Conservation (phyloP, 306 rosid genomes). For the Prunus mira region DNA sequence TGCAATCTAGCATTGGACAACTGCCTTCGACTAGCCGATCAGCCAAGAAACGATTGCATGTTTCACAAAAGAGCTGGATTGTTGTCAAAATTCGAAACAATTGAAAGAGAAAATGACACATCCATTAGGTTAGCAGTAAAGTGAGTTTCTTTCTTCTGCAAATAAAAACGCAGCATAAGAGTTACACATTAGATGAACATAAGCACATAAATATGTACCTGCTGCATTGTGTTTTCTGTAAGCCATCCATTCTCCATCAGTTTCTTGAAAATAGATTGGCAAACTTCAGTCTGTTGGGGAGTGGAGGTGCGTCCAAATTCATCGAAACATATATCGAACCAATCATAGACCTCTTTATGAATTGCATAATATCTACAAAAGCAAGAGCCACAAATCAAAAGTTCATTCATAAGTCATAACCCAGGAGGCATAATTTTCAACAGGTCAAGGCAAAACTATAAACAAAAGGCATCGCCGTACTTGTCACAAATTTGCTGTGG, state of each 20-base stretch:
- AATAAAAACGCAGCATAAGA: no score
- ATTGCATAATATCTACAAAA: constrained; percentile 52
- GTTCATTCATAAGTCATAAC: not conserved
- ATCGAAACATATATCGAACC: constrained; percentile 72
- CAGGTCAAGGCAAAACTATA: not conserved
- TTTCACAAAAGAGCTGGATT: constrained; percentile 65
- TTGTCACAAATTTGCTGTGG: constrained; percentile 75
- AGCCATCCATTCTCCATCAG: constrained; percentile 60
- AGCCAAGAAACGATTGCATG: constrained; percentile 67
- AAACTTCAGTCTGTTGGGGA: constrained; percentile 70
- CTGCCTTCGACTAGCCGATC: constrained; percentile 72
- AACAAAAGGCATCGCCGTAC: constrained; percentile 20
- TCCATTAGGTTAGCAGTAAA: not conserved
- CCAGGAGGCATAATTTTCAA: not conserved
- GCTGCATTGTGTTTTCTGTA: constrained; percentile 62
- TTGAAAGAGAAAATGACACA: not conserved
- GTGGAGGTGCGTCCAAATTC: constrained; percentile 69
- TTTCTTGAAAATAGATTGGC: constrained; percentile 62
- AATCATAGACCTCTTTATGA: constrained; percentile 61
- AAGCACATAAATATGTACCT: constrained; percentile 29
- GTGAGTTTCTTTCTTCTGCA: not conserved
- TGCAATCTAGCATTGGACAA: constrained; percentile 56
- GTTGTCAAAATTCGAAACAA: constrained; percentile 15
- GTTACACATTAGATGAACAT: not conserved
- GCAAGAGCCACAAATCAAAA: not conserved